Evolutionary conservation across 148 eudicot genomes (phyloP).

Genomic region (Persicaria tinctoria): DNA sequence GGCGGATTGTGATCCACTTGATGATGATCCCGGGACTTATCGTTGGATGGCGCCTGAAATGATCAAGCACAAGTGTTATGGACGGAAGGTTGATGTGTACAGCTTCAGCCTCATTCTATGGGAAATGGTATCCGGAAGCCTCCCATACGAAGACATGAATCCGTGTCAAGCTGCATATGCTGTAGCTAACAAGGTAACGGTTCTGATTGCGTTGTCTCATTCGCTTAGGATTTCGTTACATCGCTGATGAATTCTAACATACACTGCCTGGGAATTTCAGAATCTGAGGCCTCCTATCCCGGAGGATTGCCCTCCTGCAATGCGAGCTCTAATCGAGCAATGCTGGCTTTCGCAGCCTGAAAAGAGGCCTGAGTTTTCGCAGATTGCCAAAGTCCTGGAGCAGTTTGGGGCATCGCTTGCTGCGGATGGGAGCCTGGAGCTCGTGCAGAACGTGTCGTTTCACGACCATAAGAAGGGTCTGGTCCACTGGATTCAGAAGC

Average conservation of each 20-base stretch:
- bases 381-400: conserved; percentile 74
- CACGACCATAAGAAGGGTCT: conserved; percentile 68
- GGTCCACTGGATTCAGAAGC: conserved; percentile 74
- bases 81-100: conserved; percentile 79
- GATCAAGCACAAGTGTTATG: conserved; percentile 74
- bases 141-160: conserved; percentile 85
- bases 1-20: conserved; percentile 58
- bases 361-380: conserved; percentile 91
- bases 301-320: conserved; percentile 53
- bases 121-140: conserved; percentile 75
- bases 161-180: conserved; percentile 97
- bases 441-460: conserved; percentile 40
- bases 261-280: conserved; percentile 32
- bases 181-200: conserved; percentile 59
- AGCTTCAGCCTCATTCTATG: conserved; percentile 83
- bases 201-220: neutral
- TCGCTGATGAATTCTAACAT: neutral
- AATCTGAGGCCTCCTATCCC: conserved; percentile 73
- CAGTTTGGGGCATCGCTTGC: conserved; percentile 56
- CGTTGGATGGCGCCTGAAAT: conserved; percentile 99
- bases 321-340: conserved; percentile 75
- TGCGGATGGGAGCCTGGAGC: conserved; percentile 49
- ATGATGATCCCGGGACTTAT: conserved; percentile 90
- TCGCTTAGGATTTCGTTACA: neutral
- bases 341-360: conserved; percentile 84